phyloP scores from a whole-genome alignment of 1,139 yeast genomes.

The Magnusiomyces magnusii region DNA sequence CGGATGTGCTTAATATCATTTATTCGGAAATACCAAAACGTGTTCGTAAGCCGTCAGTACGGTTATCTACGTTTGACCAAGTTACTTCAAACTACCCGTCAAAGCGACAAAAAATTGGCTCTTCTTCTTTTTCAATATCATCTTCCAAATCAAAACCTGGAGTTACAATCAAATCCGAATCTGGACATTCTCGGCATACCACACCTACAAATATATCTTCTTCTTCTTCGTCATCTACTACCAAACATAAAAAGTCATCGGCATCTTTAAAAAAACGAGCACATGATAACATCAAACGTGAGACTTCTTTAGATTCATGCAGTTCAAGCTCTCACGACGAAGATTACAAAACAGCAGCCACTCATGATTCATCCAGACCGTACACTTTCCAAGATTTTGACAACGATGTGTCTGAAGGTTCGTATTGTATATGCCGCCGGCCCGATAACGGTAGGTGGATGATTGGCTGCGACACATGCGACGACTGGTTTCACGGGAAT shows the following conservation, averaged over 20 bases:
- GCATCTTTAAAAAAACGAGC: not conserved
- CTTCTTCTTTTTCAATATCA: not conserved
- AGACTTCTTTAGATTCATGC: not conserved
- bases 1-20: not conserved
- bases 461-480: slow-evolving; percentile 94
- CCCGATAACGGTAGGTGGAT: slow-evolving; percentile 72
- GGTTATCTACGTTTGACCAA: not conserved
- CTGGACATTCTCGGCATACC: not conserved
- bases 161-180: not conserved
- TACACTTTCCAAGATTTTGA: slow-evolving; percentile 5
- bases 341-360: not conserved
- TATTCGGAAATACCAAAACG: not conserved
- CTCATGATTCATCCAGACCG: not conserved
- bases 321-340: not conserved
- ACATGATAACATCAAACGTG: not conserved
- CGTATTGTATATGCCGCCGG: slow-evolving; percentile 71
- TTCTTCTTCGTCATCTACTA: no score
- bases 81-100: not conserved
- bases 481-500: slow-evolving; percentile 87
- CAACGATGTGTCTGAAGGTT: slow-evolving; percentile 30
- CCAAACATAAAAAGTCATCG: not conserved
- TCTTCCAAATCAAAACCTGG: not conserved
- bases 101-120: not conserved
- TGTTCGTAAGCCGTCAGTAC: not conserved
- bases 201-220: not conserved